These are phyloP conservation scores for Drechmeria coniospora DNA, from an alignment of 2,329 filamentous ascomycete species.

Conservation along the genomic window DNA sequence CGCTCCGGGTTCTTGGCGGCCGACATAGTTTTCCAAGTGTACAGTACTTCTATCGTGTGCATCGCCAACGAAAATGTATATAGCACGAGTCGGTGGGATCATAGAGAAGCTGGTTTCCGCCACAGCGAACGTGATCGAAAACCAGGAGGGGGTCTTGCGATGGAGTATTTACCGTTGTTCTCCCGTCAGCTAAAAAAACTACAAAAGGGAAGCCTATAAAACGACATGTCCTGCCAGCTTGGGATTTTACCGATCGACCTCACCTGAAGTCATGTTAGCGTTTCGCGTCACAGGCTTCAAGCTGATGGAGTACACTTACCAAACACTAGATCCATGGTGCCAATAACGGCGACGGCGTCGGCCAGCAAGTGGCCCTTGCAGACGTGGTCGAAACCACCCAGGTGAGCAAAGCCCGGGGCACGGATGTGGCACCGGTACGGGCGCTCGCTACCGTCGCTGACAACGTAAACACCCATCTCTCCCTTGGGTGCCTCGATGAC, in stretches of 20 bases:
- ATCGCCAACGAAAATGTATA: constrained; percentile 3
- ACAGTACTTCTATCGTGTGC: too few species aligned
- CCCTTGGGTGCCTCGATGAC: constrained; percentile 99
- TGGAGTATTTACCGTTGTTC: constrained; percentile 22
- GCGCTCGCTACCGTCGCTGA: constrained; percentile 89
- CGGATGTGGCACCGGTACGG: constrained; percentile 97
- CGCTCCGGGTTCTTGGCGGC: constrained; percentile 23
- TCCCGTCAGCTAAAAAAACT: constrained; percentile 25
- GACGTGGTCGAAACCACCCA: constrained; percentile 88
- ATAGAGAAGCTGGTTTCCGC: too few species aligned
- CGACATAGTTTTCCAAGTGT: constrained; percentile 2
- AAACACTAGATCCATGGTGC: constrained; percentile 79
- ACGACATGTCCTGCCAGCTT: constrained; percentile 14
- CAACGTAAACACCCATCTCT: constrained; percentile 95
- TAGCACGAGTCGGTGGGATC: too few species aligned
- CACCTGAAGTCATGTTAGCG: constrained; percentile 30
- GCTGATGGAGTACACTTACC: constrained; percentile 34
- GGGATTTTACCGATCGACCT: constrained; percentile 40
- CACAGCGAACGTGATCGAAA: too few species aligned
- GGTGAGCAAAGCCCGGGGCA: constrained; percentile 89
- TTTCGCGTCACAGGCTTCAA: neutral
- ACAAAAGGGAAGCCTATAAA: constrained; percentile 18
- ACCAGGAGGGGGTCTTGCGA: too few species aligned
- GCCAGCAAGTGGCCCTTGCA: constrained; percentile 84
- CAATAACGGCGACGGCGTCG: constrained; percentile 92